Percentiles rank a stretch among this genome's conserved stretches.
These are phyloP conservation scores for Exophiala calicioides DNA, from an alignment of 2,329 filamentous ascomycete genomes.

Conservation along the genomic window DNA sequence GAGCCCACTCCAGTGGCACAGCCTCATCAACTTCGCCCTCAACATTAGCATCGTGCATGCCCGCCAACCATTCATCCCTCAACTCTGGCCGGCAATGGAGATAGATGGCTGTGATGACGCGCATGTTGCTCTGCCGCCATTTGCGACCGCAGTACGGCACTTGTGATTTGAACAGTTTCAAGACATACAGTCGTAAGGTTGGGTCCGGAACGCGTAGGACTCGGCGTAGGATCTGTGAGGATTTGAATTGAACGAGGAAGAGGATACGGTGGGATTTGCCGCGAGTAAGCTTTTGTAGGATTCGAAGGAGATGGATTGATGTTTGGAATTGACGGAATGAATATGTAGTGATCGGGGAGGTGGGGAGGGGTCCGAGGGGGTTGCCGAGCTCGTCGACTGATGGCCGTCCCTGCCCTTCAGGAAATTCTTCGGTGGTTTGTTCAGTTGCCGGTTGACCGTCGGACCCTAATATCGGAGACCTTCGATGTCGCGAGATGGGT, in stretches of 20 bases:
- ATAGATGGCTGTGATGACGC: constrained; percentile 95
- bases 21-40: constrained; percentile 94
- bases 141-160: constrained; percentile 97
- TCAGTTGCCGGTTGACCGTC: constrained; percentile 34
- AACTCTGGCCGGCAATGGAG: constrained; percentile 90
- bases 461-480: constrained; percentile 40
- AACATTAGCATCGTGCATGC: constrained; percentile 64
- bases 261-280: constrained; percentile 93
- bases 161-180: constrained; percentile 98
- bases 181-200: constrained; percentile 83
- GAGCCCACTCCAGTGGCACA: constrained; percentile 84
- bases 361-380: constrained; percentile 66
- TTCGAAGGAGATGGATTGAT: constrained; percentile 88
- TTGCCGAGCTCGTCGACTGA: constrained; percentile 86
- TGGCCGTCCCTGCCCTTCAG: constrained; percentile 34
- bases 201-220: constrained; percentile 87
- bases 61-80: constrained; percentile 66
- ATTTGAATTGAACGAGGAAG: constrained; percentile 93
- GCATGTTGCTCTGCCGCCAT: constrained; percentile 98
- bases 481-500: constrained; percentile 69
- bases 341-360: constrained; percentile 80
- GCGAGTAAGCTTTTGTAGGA: constrained; percentile 97
- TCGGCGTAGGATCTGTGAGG: constrained; percentile 86
- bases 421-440: constrained; percentile 30
- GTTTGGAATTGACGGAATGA: constrained; percentile 95